phyloP scores from a whole-genome alignment of 2,329 filamentous ascomycete species.

The Hypoxylon sp. region DNA sequence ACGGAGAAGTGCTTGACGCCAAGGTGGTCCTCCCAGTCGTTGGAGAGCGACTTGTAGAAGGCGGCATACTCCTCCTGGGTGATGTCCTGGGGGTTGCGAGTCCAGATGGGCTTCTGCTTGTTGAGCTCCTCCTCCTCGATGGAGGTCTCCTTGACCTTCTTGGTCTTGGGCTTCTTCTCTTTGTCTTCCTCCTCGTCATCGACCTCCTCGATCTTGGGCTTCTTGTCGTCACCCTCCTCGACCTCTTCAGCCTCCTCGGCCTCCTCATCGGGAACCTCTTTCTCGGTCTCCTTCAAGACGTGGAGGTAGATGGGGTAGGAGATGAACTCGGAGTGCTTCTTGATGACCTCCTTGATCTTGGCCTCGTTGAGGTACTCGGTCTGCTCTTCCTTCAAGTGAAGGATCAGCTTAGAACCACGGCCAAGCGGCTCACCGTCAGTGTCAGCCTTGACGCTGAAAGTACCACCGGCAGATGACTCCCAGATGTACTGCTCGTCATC shows the following conservation, averaged over 20 bases:
- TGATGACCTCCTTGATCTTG: conserved; percentile 99
- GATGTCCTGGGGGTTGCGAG: conserved; percentile 96
- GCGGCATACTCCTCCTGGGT: conserved; percentile 94
- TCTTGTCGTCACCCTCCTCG: conserved; percentile 87
- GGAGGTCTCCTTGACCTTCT: conserved; percentile 99
- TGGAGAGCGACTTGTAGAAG: conserved; percentile 99
- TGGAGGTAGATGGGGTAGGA: conserved; percentile 99
- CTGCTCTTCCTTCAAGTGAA: conserved; percentile 99
- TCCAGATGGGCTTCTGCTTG: conserved; percentile 99
- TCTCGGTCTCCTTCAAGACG: conserved; percentile 99
- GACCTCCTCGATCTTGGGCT: conserved; percentile 94
- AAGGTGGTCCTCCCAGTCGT: conserved; percentile 99
- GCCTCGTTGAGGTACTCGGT: conserved; percentile 96
- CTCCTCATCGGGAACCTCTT: conserved; percentile 96
- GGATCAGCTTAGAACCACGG: conserved; percentile 96
- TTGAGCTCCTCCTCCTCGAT: conserved; percentile 99
- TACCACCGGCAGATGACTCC: conserved; percentile 97
- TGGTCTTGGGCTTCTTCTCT: conserved; percentile 96
- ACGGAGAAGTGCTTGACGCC: conserved; percentile 99
- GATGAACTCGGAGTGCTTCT: conserved; percentile 99
- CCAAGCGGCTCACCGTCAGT: conserved; percentile 90
- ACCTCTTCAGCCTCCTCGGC: conserved; percentile 72
- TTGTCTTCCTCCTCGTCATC: conserved; percentile 85
- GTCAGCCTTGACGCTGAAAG: conserved; percentile 91
- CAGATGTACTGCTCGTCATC: conserved; percentile 99